Conservation (phyloP, 768 basidiomycete species). For the Tephrocybe sp. region DNA sequence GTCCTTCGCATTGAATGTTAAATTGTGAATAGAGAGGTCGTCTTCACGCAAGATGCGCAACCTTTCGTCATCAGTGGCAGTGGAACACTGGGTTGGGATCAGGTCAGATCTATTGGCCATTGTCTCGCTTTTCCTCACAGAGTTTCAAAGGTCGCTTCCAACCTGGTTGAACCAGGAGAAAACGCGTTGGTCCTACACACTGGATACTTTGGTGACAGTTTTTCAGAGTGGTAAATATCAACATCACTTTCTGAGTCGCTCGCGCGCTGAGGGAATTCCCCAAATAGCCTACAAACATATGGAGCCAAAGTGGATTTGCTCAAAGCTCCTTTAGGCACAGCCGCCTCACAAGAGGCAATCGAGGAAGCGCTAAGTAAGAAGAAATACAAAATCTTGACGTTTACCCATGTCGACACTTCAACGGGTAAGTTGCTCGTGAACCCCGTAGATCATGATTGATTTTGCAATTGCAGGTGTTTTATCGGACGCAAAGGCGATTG, state of each 20-base stretch:
- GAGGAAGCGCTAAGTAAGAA: slow-evolving; percentile 70
- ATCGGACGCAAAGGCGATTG: slow-evolving; percentile 77
- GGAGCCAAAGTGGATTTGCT: slow-evolving; percentile 86
- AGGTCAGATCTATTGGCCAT: slow-evolving; percentile 40
- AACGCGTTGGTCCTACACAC: slow-evolving; percentile 80
- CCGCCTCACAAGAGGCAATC: slow-evolving; percentile 57
- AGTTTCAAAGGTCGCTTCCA: slow-evolving; percentile 71
- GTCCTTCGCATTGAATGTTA: slow-evolving; percentile 3
- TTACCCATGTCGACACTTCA: slow-evolving; percentile 96
- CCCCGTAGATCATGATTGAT: neutral
- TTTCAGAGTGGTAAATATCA: slow-evolving; percentile 72
- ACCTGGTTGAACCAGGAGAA: slow-evolving; percentile 82
- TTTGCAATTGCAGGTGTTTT: slow-evolving; percentile 59
- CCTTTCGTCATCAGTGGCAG: slow-evolving; percentile 93
- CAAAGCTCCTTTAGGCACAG: slow-evolving; percentile 78
- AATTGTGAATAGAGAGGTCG: slow-evolving; percentile 51
- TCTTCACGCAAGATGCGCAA: slow-evolving; percentile 77
- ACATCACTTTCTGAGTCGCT: neutral
- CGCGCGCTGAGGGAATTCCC: neutral
- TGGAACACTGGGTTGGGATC: slow-evolving; percentile 97
- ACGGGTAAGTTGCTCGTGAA: slow-evolving; percentile 42
- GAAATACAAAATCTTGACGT: slow-evolving; percentile 85
- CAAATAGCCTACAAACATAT: slow-evolving; percentile 72
- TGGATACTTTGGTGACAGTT: slow-evolving; percentile 94
- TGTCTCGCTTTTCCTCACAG: slow-evolving; percentile 1